These are phyloP conservation scores for Leccinum subfulvum DNA, from an alignment of 1,284 basidiomycete genomes.

Conservation along the genomic window DNA sequence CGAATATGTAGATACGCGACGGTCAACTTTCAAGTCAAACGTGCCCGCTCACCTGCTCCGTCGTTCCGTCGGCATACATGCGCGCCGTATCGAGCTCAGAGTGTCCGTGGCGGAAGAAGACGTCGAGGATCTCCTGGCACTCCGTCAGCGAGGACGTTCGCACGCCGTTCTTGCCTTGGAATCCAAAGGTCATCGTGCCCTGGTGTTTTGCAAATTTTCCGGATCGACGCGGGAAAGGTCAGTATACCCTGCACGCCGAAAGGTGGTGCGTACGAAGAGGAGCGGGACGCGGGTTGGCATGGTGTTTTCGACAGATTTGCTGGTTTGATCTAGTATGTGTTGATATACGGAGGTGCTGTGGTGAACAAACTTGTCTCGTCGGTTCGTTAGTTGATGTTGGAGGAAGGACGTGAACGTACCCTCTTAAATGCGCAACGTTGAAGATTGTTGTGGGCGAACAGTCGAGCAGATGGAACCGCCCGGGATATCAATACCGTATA, in stretches of 20 bases:
- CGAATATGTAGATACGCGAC: neutral
- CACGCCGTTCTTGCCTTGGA: conserved; percentile 42
- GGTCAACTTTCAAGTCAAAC: neutral
- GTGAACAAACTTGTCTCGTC: neutral
- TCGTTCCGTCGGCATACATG: conserved; percentile 50
- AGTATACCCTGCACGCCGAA: neutral
- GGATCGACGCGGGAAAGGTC: neutral
- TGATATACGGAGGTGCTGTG: neutral
- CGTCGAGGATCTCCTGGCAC: conserved; percentile 47
- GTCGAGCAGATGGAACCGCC: neutral
- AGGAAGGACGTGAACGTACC: neutral
- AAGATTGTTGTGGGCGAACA: neutral
- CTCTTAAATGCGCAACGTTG: neutral
- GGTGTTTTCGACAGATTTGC: neutral
- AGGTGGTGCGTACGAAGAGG: conserved; percentile 33
- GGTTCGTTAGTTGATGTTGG: neutral
- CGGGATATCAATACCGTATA: neutral
- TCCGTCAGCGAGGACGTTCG: conserved; percentile 38
- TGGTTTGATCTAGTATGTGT: neutral
- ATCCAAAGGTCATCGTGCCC: conserved; percentile 54
- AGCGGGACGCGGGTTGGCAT: conserved; percentile 38
- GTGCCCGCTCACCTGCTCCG: conserved; percentile 41
- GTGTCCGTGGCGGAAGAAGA: conserved; percentile 43
- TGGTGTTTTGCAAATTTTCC: conserved; percentile 13
- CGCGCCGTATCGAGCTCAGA: conserved; percentile 51